Conservation (phyloP, 1,284 basidiomycete species). For the Malassezia sympodialis region DNA sequence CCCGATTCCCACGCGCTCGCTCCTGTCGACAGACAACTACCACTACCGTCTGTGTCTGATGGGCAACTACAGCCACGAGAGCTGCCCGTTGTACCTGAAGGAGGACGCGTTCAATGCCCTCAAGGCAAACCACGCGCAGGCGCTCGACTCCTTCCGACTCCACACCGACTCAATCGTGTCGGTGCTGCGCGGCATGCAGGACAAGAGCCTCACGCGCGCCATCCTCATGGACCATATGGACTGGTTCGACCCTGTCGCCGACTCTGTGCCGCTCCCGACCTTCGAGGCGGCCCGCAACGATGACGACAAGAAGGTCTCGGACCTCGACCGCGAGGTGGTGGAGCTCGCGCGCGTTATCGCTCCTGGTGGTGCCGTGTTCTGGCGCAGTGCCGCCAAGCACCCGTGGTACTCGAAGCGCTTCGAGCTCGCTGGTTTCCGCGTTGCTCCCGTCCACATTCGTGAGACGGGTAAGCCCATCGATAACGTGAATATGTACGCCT, state of each 20-base stretch:
- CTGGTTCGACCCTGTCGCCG: conserved; percentile 59
- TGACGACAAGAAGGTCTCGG: conserved; percentile 49
- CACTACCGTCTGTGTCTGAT: conserved; percentile 53
- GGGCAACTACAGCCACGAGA: conserved; percentile 60
- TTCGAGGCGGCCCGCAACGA: conserved; percentile 47
- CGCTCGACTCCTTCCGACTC: conserved; percentile 60
- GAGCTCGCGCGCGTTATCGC: conserved; percentile 59
- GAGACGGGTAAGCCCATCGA: conserved; percentile 53
- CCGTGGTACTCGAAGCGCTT: conserved; percentile 67
- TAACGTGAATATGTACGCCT: conserved; percentile 58
- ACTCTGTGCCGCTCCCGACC: conserved; percentile 49
- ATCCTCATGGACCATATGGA: conserved; percentile 74
- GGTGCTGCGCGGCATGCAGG: conserved; percentile 51
- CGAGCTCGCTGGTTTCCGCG: conserved; percentile 49
- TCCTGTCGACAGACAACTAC: conserved; percentile 45
- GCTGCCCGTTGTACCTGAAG: conserved; percentile 65
- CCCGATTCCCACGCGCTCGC: conserved; percentile 30
- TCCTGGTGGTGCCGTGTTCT: conserved; percentile 60
- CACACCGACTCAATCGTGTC: conserved; percentile 70
- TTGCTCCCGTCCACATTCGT: conserved; percentile 39
- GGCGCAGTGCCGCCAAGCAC: conserved; percentile 60
- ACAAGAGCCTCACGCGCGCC: conserved; percentile 36
- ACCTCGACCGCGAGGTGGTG: conserved; percentile 58
- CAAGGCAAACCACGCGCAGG: conserved; percentile 53
- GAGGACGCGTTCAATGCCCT: conserved; percentile 58